Evolutionary conservation across 2,329 filamentous ascomycete genomes (phyloP), one percentile per base, ranked within the genome.

Genomic region (Cryphonectria parasitica): DNA sequence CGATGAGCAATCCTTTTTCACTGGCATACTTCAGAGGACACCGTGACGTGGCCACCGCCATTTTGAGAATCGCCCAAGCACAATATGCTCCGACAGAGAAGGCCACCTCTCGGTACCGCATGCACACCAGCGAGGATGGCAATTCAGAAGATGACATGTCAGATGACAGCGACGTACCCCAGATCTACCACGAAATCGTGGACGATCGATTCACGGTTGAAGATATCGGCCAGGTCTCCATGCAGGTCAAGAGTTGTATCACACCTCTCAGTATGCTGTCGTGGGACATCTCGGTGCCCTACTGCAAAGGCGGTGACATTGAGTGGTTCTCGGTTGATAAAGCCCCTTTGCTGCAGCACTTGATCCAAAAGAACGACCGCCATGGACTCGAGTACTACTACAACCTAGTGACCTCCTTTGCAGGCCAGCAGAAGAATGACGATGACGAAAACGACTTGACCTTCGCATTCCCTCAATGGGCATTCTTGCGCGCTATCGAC

Each of bases 181-280:
- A 81, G 8, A 83, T 89, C 56, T 81, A 83, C 64, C 81, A 81
- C 22, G 86, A 90, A 71, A 82, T 90, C 56, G 81, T 93, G 39
- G 87, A 91, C 74, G 87, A 91, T 17, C 83, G 86, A 49, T 93
- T 92, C 77, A 96, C 93, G 0, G 87, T 95, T 67, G 91, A 96
- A 22, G 89, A 93, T 74, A 85, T 96, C 70, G 91, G 91, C 0
- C 87, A 92, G 73, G 83, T 92, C 4, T 88, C 88, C 0, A 90
- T 87, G 76, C 85, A 91, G 69, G 91, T 94, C 71, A 90, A 92
- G 77, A 92, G 91, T 69, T 80, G 83, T 22, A 80, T 86, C 11
- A 84, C 84, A 49, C 90, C 93, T 1, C 7, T 39, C 8, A 5
- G 4, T 13, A 61, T 58, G 15, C 54, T 58, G 13, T 31, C 13